Conservation (phyloP, 2,329 filamentous ascomycete species). For the Colletotrichum eremochloae region DNA sequence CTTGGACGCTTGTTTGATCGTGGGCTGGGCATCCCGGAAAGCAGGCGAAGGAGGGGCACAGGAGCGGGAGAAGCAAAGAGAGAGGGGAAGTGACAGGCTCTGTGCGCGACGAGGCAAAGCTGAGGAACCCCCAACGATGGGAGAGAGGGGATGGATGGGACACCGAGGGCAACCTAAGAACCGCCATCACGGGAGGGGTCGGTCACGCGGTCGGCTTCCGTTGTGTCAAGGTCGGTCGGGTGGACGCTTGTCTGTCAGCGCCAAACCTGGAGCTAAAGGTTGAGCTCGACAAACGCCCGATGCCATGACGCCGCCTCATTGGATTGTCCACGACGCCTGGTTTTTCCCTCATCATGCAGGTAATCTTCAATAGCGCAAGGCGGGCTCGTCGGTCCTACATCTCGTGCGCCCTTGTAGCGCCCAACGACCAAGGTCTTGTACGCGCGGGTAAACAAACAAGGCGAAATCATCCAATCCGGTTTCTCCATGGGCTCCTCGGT, state of each 20-base stretch:
- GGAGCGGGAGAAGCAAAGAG: slow-evolving; percentile 4
- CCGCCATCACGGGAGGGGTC: slow-evolving; percentile 34
- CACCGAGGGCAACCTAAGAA: slow-evolving; percentile 12
- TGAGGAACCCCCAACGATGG: not conserved
- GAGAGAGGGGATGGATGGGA: not conserved
- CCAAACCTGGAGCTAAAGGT: slow-evolving; percentile 31
- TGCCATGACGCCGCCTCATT: slow-evolving; percentile 28
- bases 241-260: slow-evolving; percentile 3
- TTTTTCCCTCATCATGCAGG: slow-evolving; percentile 31
- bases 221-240: slow-evolving; percentile 5
- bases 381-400: slow-evolving; percentile 23
- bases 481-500: slow-evolving; percentile 16
- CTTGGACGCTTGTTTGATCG: slow-evolving; percentile 20
- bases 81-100: slow-evolving; percentile 16
- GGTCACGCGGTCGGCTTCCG: slow-evolving; percentile 27
- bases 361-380: slow-evolving; percentile 35
- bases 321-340: slow-evolving; percentile 32
- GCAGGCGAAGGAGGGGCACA: not conserved
- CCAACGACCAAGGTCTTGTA: slow-evolving; percentile 14
- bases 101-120: slow-evolving; percentile 8
- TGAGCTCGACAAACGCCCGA: slow-evolving; percentile 15
- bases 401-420: slow-evolving; percentile 19
- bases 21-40: not conserved
- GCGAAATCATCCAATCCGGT: slow-evolving; percentile 27
- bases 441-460: slow-evolving; percentile 38